These are phyloP conservation scores for Phalaenopsis aphrodite DNA, from an alignment of 106 monocot genomes.

Conservation along the genomic window DNA sequence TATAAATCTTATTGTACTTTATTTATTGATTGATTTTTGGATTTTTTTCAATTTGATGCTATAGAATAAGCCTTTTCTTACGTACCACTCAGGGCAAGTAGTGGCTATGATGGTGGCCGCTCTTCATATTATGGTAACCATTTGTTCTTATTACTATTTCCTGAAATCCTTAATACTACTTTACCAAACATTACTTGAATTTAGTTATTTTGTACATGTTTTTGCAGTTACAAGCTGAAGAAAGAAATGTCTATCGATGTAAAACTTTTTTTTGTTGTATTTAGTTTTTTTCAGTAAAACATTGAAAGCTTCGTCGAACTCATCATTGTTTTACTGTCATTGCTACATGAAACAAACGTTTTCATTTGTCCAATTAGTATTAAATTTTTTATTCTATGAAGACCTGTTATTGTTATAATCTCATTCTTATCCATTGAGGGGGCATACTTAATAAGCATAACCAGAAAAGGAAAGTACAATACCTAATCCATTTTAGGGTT, in stretches of 20 bases:
- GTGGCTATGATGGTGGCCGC: constrained; percentile 1
- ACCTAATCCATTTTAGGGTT: not conserved
- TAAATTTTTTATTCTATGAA: not conserved
- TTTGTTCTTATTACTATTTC: not conserved
- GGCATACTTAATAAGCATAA: not conserved
- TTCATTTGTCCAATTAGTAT: too few relatives aligned
- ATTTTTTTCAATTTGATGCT: not conserved
- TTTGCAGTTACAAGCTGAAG: not conserved
- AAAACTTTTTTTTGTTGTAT: not conserved
- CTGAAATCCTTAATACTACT: not conserved
- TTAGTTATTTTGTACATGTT: not conserved
- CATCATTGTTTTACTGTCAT: not conserved
- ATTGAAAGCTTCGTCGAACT: not conserved
- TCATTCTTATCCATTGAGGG: too few relatives aligned
- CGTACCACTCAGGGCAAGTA: not conserved
- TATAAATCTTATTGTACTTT: not conserved
- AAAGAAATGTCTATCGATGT: not conserved
- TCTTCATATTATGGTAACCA: constrained; percentile 1
- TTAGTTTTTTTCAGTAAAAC: not conserved
- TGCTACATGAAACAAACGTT: not conserved
- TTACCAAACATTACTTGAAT: not conserved
- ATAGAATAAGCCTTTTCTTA: not conserved
- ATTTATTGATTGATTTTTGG: not conserved
- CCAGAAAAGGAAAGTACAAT: not conserved
- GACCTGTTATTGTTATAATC: not conserved